phyloP scores from a whole-genome alignment of 768 basidiomycete species.

The Macrolepiota fuliginosa region DNA sequence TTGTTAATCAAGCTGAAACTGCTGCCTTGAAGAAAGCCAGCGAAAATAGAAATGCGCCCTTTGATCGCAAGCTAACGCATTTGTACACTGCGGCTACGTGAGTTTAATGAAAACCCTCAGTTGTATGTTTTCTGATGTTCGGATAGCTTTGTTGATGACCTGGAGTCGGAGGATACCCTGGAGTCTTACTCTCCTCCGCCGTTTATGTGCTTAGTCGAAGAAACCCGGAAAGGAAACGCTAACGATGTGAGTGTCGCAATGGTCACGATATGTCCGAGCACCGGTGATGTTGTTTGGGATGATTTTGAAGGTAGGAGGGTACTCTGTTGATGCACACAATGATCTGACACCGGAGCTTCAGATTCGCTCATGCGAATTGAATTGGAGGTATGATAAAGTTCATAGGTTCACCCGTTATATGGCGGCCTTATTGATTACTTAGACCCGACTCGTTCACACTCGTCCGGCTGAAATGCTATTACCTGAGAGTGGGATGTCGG shows the following conservation, averaged over 20 bases:
- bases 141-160: constrained; percentile 75
- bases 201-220: constrained; percentile 74
- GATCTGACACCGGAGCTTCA: constrained; percentile 22
- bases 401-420: neutral
- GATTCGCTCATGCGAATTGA: constrained; percentile 86
- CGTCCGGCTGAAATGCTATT: constrained; percentile 81
- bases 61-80: constrained; percentile 71
- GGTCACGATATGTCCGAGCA: constrained; percentile 79
- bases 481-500: constrained; percentile 55
- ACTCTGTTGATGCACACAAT: neutral
- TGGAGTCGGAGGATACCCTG: constrained; percentile 65
- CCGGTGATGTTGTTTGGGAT: constrained; percentile 94
- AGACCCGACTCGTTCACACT: constrained; percentile 88
- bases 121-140: constrained; percentile 1
- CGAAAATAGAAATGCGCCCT: constrained; percentile 70
- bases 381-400: constrained; percentile 59
- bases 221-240: constrained; percentile 29
- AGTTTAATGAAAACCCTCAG: constrained; percentile 25
- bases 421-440: constrained; percentile 2
- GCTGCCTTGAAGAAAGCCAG: constrained; percentile 85
- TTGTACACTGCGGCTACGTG: constrained; percentile 89
- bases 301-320: constrained; percentile 67
- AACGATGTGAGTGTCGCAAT: constrained; percentile 58
- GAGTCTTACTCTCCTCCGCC: constrained; percentile 59
- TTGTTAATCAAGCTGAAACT: constrained; percentile 82